A percentile compares a stretch with the other conserved stretches of the same genome.
phyloP scores from a whole-genome alignment of 2,329 filamentous ascomycete species.

The Ascochyta lentis region DNA sequence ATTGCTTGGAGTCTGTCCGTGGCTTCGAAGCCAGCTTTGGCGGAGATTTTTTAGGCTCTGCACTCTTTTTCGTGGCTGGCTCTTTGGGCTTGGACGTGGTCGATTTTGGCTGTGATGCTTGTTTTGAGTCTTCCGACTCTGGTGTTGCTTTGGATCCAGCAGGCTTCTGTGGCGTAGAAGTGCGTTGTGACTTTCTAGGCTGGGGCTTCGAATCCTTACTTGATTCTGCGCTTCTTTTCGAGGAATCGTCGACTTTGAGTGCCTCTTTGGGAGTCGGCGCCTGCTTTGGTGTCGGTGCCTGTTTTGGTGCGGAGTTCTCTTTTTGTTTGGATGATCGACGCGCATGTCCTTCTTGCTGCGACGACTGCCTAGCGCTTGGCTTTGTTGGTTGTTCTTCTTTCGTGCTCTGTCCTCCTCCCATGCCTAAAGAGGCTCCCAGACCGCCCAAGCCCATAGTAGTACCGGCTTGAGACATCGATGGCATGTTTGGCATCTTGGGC shows the following conservation, averaged over 20 bases:
- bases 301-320: constrained; percentile 8
- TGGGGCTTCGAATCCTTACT: constrained; percentile 3
- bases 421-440: constrained; percentile 35
- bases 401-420: constrained; percentile 23
- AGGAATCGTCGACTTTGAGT: constrained; percentile 14
- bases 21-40: constrained; percentile 20
- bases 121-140: not conserved
- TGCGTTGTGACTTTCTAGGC: constrained; percentile 12
- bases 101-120: not conserved
- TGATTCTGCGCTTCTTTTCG: constrained; percentile 12
- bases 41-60: constrained; percentile 8
- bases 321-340: constrained; percentile 2
- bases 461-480: constrained; percentile 20
- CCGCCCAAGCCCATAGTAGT: constrained; percentile 35
- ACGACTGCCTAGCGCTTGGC: constrained; percentile 13
- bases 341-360: constrained; percentile 19
- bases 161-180: constrained; percentile 4
- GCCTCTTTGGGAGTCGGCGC: constrained; percentile 23
- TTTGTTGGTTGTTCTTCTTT: constrained; percentile 12
- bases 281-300: constrained; percentile 23
- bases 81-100: constrained; percentile 2
- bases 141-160: not conserved
- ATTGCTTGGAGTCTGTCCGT: constrained; percentile 15
- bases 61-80: not conserved
- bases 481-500: constrained; percentile 38